Evolutionary conservation across 2,329 filamentous ascomycete genomes (phyloP), one percentile per base, ranked within the genome.

Genomic region (Pseudophaeomoniella oleicola): DNA sequence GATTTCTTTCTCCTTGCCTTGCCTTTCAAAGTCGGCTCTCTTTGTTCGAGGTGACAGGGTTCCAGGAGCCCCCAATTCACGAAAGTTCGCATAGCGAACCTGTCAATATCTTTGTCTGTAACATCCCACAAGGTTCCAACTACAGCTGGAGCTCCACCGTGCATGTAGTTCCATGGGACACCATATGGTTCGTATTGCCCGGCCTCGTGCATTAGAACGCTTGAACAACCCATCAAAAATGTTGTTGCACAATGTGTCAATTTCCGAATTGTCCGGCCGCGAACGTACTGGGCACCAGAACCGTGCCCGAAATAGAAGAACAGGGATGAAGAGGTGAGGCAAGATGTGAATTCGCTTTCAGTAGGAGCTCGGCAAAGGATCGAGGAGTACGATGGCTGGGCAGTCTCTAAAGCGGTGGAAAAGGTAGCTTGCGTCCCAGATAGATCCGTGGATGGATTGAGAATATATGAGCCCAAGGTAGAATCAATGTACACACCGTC

Each of bases 51-150:
- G 51, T 41, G 46, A 45, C 42, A 45, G 48, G 33, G 40, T 45
- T 56, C 47, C 48, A 81, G 63, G 4, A 98, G 56, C 0, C 90
- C 90, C 90, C 90, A 98, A 48, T 80, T 71, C 53, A 90, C 81
- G 54, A 94, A 81, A 2, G 81, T 66, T 16, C 71, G 68, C 19
- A 79, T 75, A 0, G 87, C 82, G 56, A 94, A 93, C 13, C 87
- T 81, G 62, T 98, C 92, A 55, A 94, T 94, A 56, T 98, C 90
- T 50, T 83, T 83, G 55, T 98, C 90, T 6, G 90, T 98, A 35
- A 98, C 90, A 57, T 98, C 90, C 90, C 90, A 98, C 27, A 98
- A 66, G 12, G 87, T 94, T 32, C 86, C 90, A 2, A 96, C 77
- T 6, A 96, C 75, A 0, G 88, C 86, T 3, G 85, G 86, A 47